Conservation (phyloP, 176 grass and related monocot species). For the Lolium rigidum region DNA sequence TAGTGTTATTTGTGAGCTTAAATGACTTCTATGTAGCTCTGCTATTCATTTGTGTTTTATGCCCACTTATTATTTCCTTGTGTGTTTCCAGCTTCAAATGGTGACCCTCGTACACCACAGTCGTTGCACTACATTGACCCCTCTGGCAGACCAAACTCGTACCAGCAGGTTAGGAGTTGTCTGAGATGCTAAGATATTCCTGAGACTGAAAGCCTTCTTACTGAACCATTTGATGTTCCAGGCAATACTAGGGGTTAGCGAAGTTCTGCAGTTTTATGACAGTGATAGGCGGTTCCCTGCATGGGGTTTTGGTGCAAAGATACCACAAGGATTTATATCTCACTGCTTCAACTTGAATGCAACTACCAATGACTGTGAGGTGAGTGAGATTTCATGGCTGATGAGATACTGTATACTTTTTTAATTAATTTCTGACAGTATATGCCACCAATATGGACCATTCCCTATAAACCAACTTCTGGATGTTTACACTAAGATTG, state of each 20-base stretch:
- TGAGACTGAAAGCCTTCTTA: constrained; percentile 10
- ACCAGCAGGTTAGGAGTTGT: constrained; percentile 73
- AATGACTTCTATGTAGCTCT: constrained; percentile 17
- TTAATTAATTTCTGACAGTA: constrained; percentile 6
- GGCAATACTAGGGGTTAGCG: constrained; percentile 85
- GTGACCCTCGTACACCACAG: constrained; percentile 69
- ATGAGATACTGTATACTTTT: constrained; percentile 28
- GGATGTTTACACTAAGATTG: background rate
- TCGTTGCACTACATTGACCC: constrained; percentile 98
- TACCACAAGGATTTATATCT: constrained; percentile 55
- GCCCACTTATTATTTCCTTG: background rate
- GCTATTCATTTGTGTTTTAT: constrained; percentile 16
- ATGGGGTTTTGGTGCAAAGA: constrained; percentile 95
- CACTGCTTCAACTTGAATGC: constrained; percentile 95
- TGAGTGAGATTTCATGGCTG: constrained; percentile 46
- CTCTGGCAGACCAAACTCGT: constrained; percentile 83
- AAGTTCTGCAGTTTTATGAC: constrained; percentile 96
- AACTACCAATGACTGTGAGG: constrained; percentile 59
- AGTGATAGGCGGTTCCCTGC: constrained; percentile 80
- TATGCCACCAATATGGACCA: background rate
- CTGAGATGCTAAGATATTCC: constrained; percentile 3
- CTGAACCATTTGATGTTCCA: constrained; percentile 38
- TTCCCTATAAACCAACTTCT: constrained; percentile 11
- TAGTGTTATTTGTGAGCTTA: constrained; percentile 24
- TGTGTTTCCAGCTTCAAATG: constrained; percentile 83